Conservation (phyloP, 495 filamentous ascomycete genomes). For the Xylaria grammica region DNA sequence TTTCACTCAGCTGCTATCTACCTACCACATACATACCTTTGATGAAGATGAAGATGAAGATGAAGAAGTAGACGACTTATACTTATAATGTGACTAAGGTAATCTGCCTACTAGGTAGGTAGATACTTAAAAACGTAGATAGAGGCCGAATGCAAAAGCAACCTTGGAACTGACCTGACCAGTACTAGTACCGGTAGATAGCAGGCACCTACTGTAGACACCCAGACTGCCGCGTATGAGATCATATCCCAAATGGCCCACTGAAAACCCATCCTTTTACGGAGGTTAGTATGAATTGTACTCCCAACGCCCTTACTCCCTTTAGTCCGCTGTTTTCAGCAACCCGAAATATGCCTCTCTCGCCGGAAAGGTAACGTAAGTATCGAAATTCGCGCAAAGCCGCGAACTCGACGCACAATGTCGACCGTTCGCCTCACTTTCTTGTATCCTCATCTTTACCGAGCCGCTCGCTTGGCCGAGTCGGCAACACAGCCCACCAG, state of each 20-base stretch:
- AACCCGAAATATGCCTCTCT: slow-evolving; percentile 25
- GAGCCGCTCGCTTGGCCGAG: slow-evolving; percentile 45
- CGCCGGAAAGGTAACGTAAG: slow-evolving; percentile 6
- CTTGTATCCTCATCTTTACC: slow-evolving; percentile 74
- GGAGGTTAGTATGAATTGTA: too few species aligned
- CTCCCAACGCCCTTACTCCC: background rate
- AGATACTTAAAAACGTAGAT: background rate
- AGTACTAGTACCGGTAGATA: too few species aligned
- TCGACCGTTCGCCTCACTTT: slow-evolving; percentile 71
- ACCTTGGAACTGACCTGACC: background rate
- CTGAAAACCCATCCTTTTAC: background rate
- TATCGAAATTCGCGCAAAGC: slow-evolving; percentile 13
- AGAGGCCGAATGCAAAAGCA: too few species aligned
- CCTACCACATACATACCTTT: too few species aligned
- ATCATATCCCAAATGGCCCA: slow-evolving; percentile 1
- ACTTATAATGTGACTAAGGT: too few species aligned
- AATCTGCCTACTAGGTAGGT: slow-evolving; percentile 9
- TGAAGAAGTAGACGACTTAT: too few species aligned
- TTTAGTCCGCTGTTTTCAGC: background rate
- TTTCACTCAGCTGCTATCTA: too few species aligned
- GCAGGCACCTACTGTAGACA: background rate
- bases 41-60: too few species aligned
- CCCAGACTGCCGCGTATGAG: background rate
- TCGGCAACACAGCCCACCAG: slow-evolving; percentile 47
- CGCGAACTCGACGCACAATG: slow-evolving; percentile 54